Conservation (phyloP, 108 stramenopile genomes). For the Bacterosira constricta region DNA sequence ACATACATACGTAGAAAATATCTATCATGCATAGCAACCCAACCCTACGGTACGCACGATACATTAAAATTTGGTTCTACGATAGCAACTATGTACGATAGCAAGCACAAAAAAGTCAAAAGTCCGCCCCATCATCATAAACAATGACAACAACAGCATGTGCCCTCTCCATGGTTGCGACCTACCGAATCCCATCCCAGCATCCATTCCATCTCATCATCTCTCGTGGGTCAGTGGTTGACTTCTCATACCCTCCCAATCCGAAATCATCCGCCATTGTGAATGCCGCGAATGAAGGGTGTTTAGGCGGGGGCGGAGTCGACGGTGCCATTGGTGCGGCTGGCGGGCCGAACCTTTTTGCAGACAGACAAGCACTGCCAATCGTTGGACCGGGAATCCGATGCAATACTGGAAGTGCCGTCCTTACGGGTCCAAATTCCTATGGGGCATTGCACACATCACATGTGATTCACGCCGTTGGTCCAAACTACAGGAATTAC, state of each 20-base stretch:
- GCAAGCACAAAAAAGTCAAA: no score
- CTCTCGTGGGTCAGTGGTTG: constrained; percentile 52
- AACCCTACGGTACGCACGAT: no score
- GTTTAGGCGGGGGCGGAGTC: constrained; percentile 87
- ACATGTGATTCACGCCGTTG: constrained; percentile 87
- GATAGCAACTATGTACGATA: no score
- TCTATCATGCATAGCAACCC: no score
- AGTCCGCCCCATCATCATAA: no score
- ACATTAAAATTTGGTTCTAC: no score
- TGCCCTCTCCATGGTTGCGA: no score
- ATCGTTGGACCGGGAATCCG: constrained; percentile 39
- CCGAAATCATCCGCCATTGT: constrained; percentile 61
- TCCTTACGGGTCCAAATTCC: constrained; percentile 63
- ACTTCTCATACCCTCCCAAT: constrained; percentile 41
- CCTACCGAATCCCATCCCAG: no score
- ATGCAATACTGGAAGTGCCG: constrained; percentile 70
- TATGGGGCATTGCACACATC: constrained; percentile 59
- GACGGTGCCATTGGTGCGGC: constrained; percentile 81
- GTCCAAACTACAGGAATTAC: constrained; percentile 67
- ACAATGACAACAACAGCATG: no score
- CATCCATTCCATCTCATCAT: constrained; percentile 45
- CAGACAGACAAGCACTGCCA: constrained; percentile 63
- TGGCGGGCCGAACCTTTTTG: constrained; percentile 59
- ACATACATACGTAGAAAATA: no score
- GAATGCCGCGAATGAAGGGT: constrained; percentile 83